Conservation (phyloP, 441 rosid genomes). For the Breynia disticha region DNA sequence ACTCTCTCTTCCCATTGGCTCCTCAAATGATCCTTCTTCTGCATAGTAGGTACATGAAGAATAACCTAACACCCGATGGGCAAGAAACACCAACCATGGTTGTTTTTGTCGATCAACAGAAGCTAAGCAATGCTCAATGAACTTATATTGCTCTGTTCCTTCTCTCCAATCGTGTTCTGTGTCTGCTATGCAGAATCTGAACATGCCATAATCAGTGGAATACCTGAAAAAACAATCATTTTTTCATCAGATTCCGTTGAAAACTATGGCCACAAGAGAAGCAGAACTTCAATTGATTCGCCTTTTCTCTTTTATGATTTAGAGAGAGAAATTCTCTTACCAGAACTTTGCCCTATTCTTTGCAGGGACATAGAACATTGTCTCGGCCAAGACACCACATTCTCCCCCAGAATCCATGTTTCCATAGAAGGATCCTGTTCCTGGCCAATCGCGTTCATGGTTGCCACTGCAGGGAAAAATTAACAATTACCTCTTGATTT, state of each 20-base stretch:
- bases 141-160: slow-evolving; percentile 58
- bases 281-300: background rate
- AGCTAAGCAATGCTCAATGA: slow-evolving; percentile 55
- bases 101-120: slow-evolving; percentile 57
- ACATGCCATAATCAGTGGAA: slow-evolving; percentile 63
- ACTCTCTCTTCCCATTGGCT: slow-evolving; percentile 65
- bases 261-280: background rate
- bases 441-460: slow-evolving; percentile 89
- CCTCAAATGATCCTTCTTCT: slow-evolving; percentile 43
- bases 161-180: slow-evolving; percentile 72
- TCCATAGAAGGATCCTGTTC: slow-evolving; percentile 65
- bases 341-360: slow-evolving; percentile 72
- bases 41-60: slow-evolving; percentile 46
- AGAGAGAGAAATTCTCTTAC: slow-evolving; percentile 18
- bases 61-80: slow-evolving; percentile 67
- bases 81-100: slow-evolving; percentile 70
- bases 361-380: slow-evolving; percentile 74
- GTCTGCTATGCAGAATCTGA: slow-evolving; percentile 61
- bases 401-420: slow-evolving; percentile 78
- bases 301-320: background rate
- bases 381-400: slow-evolving; percentile 78
- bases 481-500: too few species aligned
- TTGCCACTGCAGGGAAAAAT: slow-evolving; percentile 43
- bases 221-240: slow-evolving; percentile 28
- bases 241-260: background rate